Evolutionary conservation across 1,139 yeast species (phyloP).

Genomic region (Kodamaea sp.): DNA sequence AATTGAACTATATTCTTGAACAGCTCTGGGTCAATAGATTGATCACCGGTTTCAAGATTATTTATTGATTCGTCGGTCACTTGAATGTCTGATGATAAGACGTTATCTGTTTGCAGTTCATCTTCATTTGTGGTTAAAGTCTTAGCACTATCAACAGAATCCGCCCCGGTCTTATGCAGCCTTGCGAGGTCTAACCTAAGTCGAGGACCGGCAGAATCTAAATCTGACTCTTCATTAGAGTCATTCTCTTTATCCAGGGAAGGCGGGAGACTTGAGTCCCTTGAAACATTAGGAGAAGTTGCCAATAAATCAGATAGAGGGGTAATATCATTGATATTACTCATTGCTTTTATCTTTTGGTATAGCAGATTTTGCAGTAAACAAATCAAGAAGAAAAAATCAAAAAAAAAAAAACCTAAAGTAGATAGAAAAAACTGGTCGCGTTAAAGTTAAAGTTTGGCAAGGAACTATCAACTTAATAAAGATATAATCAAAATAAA

Average conservation of each 20-base stretch:
- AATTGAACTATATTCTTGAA: conserved; percentile 4
- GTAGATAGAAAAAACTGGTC: not conserved
- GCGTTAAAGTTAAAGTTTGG: too few species aligned
- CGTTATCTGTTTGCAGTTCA: too few species aligned
- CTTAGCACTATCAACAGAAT: too few species aligned
- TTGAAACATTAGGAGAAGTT: conserved; percentile 19
- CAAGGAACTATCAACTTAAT: not conserved
- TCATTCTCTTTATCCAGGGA: conserved; percentile 9
- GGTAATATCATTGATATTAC: conserved; percentile 26
- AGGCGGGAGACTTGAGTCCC: conserved; percentile 7
- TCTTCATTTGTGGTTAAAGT: too few species aligned
- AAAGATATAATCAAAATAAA: conserved; percentile 2
- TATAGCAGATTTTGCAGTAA: not conserved
- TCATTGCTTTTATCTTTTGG: conserved; percentile 14
- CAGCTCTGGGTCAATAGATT: too few species aligned
- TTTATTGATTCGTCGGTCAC: too few species aligned
- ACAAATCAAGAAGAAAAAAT: not conserved
- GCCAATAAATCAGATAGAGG: conserved; percentile 26
- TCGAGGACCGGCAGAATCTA: conserved; percentile 2
- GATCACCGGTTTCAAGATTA: too few species aligned
- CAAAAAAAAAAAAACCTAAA: not conserved
- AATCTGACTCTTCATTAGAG: conserved; percentile 1
- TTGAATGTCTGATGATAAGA: too few species aligned
- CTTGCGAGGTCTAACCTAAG: conserved; percentile 5
- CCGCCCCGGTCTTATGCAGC: too few species aligned